phyloP scores from a whole-genome alignment of 371 early-diverging fungal genomes.

The Neoconidiobolus thromboides region DNA sequence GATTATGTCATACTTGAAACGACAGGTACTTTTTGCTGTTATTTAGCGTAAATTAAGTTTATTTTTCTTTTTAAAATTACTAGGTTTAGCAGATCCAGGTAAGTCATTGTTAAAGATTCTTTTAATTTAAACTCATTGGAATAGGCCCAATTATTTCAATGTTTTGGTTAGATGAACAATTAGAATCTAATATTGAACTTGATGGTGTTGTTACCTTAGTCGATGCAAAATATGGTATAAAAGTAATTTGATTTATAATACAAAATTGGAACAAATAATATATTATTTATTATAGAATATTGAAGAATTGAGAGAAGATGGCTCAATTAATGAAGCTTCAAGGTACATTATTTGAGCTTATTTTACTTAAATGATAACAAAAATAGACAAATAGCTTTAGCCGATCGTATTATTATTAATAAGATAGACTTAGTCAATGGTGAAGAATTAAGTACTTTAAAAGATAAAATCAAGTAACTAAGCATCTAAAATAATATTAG shows the following conservation, averaged over 20 bases:
- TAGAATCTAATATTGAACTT: conserved; percentile 69
- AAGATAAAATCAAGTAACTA: conserved; percentile 25
- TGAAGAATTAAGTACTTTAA: conserved; percentile 22
- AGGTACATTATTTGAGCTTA: conserved; percentile 19
- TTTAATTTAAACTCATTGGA: too few relatives aligned
- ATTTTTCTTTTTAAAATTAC: too few relatives aligned
- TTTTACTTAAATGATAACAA: conserved; percentile 16
- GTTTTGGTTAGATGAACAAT: conserved; percentile 92
- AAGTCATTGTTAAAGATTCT: too few relatives aligned
- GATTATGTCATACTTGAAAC: conserved; percentile 93
- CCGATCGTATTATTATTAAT: conserved; percentile 86
- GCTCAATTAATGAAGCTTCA: conserved; percentile 42
- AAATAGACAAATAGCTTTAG: conserved; percentile 77
- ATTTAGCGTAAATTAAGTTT: conserved; percentile 9
- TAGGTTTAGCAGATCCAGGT: too few relatives aligned
- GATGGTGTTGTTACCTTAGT: conserved; percentile 90
- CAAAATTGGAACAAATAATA: not conserved
- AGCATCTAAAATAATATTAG: conserved; percentile 7
- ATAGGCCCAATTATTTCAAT: conserved; percentile 59
- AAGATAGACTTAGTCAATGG: conserved; percentile 66
- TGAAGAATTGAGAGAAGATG: conserved; percentile 25
- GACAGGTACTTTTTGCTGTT: conserved; percentile 23
- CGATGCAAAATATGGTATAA: conserved; percentile 60
- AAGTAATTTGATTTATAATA: conserved; percentile 15
- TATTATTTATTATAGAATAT: conserved; percentile 18